Percentiles rank a stretch among this genome's conserved stretches.
Conservation (phyloP, 2,329 filamentous ascomycete genomes). For the Aspergillus ruber region DNA sequence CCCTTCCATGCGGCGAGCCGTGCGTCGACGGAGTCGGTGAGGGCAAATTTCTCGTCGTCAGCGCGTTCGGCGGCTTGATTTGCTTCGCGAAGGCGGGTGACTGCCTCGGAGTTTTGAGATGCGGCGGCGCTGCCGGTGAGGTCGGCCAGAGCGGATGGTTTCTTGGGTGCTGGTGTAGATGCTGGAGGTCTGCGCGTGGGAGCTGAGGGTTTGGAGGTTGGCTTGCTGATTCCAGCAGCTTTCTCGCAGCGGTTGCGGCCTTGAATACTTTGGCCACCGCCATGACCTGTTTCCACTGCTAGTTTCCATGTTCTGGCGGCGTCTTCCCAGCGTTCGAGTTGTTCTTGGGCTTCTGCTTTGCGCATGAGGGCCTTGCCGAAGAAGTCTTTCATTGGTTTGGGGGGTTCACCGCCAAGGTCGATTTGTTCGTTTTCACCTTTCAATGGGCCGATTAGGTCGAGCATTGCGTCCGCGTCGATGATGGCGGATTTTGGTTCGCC, state of each 20-base stretch:
- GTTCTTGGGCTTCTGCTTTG: constrained; percentile 91
- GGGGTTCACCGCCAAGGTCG: constrained; percentile 58
- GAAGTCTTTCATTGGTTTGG: constrained; percentile 84
- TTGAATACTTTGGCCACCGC: constrained; percentile 75
- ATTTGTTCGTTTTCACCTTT: constrained; percentile 78
- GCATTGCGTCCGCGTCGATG: constrained; percentile 71
- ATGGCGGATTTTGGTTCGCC: constrained; percentile 86
- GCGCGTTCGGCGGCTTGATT: constrained; percentile 79
- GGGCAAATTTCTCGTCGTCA: constrained; percentile 87
- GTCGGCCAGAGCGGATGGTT: constrained; percentile 25
- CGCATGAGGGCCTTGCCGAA: constrained; percentile 90
- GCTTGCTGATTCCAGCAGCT: constrained; percentile 63
- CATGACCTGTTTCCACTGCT: constrained; percentile 77
- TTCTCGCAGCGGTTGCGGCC: constrained; percentile 86
- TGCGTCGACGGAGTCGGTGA: constrained; percentile 79
- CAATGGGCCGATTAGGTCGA: constrained; percentile 70
- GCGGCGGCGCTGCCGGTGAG: constrained; percentile 31
- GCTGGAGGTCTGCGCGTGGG: constrained; percentile 42
- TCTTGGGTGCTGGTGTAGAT: constrained; percentile 35
- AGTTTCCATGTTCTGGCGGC: constrained; percentile 73
- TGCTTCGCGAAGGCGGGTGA: constrained; percentile 71
- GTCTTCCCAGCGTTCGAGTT: constrained; percentile 89
- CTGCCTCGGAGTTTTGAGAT: constrained; percentile 61
- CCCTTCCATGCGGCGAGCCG: constrained; percentile 75
- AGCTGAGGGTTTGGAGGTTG: constrained; percentile 41